Conservation (phyloP, 441 rosid genomes). For the Aquilaria agallochum region DNA sequence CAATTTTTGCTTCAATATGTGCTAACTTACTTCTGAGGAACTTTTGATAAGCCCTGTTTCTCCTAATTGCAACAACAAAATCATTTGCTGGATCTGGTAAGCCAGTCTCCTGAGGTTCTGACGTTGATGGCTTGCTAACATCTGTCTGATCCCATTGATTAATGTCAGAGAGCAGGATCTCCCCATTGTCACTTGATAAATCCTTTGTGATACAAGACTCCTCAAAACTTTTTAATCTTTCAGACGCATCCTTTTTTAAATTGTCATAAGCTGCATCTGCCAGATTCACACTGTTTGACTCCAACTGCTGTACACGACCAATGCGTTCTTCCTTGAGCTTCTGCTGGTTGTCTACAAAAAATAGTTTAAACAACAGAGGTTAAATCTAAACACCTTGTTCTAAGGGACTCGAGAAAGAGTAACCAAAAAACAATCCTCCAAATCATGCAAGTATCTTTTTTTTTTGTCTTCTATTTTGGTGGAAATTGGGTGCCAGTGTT, state of each 20-base stretch:
- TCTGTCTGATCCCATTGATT: slow-evolving; percentile 22
- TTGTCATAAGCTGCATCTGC: slow-evolving; percentile 23
- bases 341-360: no score
- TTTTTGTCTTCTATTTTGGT: no score
- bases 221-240: slow-evolving; percentile 36
- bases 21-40: slow-evolving; percentile 57
- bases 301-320: no score
- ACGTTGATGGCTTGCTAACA: slow-evolving; percentile 20
- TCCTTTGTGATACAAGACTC: slow-evolving; percentile 19
- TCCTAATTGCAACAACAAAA: slow-evolving; percentile 70
- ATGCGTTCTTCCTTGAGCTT: no score
- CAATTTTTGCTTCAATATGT: slow-evolving; percentile 74
- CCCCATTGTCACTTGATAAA: slow-evolving; percentile 24
- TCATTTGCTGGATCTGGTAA: slow-evolving; percentile 68
- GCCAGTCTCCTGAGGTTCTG: slow-evolving; percentile 30
- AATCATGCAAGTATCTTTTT: no score
- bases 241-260: slow-evolving; percentile 24
- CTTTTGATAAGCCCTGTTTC: slow-evolving; percentile 78
- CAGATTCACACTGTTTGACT: no score
- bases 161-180: slow-evolving; percentile 19
- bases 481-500: no score
- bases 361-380: no score
- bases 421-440: no score
- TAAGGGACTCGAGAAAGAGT: no score
- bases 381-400: no score